Conservation (phyloP, 129 eudicot species). For the Saussurea involucrata region DNA sequence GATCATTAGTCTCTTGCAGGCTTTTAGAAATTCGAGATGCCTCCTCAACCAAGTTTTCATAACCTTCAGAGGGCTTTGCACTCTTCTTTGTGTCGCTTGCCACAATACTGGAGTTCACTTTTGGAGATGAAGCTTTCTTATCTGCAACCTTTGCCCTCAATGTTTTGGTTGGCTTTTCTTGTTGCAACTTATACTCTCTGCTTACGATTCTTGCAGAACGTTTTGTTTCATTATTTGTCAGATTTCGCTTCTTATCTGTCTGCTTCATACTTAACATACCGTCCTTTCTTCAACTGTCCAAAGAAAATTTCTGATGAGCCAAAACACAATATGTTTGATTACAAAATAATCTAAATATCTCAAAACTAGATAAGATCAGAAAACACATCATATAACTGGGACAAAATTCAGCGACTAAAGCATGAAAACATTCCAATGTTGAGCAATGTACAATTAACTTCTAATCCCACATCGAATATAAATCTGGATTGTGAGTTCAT, state of each 20-base stretch:
- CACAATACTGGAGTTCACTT: conserved; percentile 18
- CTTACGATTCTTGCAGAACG: conserved; percentile 46
- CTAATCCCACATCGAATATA: background rate
- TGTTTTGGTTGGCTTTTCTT: conserved; percentile 37
- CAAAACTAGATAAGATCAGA: background rate
- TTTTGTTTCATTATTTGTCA: conserved; percentile 36
- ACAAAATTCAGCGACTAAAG: background rate
- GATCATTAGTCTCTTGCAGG: conserved; percentile 29
- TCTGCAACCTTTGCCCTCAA: conserved; percentile 44
- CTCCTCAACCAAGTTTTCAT: conserved; percentile 44
- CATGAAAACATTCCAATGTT: background rate
- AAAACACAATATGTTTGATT: background rate
- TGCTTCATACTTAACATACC: conserved; percentile 52
- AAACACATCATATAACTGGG: background rate
- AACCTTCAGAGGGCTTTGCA: conserved; percentile 44
- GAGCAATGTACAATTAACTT: conserved; percentile 12
- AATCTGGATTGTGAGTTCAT: background rate
- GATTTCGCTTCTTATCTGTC: conserved; percentile 49
- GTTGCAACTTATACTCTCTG: conserved; percentile 39
- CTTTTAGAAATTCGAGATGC: conserved; percentile 13
- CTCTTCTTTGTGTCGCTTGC: conserved; percentile 45
- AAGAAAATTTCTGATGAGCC: background rate
- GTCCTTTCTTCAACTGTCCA: conserved; percentile 23
- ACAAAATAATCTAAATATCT: background rate
- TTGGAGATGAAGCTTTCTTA: conserved; percentile 29